Base-by-base conservation (phyloP, 75 land plant genomes). In the Pseudotsuga menziesii region DNA sequence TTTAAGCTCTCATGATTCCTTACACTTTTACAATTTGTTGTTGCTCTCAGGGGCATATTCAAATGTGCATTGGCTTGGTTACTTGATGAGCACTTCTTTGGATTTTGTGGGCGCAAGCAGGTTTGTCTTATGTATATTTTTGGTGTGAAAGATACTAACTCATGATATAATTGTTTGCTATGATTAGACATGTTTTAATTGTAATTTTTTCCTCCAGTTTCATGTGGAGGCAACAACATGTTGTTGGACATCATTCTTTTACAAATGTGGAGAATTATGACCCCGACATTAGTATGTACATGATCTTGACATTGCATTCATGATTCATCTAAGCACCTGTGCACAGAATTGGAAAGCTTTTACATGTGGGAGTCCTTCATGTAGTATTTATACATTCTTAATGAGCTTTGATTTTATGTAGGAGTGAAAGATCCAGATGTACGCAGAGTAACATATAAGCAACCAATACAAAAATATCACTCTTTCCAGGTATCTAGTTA, bases 191-290 rank as follows among this genome's bases (percentile, higher is more conserved):
- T 26, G 15, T 74, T 76, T 56, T 59, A 58, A 58, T 26, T 60
- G 13, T 41, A 13, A 25, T 54, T 73, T 73, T 56, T 73, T 22
- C 41, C 16, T 74, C 60, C 79, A 86, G 88, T 74, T 86, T 86
- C 56, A 86, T 86, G 88, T 86, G 88, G 88, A 83, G 86, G 61
- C 83, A 86, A 58, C 88, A 86, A 60, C 88, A 86, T 80, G 88
- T 86, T 54, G 86, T 84, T 71, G 88, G 88, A 48, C 88, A 86
- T 80, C 88, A 86, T 70, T 75, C 83, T 29, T 86, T 77, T 67
- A 86, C 88, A 57, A 86, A 86, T 75, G 87, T 86, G 44, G 78
- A 86, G 79, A 72, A 86, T 54, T 84, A 84, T 66, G 88, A 86
- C 36, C 88, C 88, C 48, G 88, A 86, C 78, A 86, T 86, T 61